Evolutionary conservation across 129 eudicot species (phyloP), one percentile per base, ranked within the genome.

Genomic region (Flaveria ramosissima): DNA sequence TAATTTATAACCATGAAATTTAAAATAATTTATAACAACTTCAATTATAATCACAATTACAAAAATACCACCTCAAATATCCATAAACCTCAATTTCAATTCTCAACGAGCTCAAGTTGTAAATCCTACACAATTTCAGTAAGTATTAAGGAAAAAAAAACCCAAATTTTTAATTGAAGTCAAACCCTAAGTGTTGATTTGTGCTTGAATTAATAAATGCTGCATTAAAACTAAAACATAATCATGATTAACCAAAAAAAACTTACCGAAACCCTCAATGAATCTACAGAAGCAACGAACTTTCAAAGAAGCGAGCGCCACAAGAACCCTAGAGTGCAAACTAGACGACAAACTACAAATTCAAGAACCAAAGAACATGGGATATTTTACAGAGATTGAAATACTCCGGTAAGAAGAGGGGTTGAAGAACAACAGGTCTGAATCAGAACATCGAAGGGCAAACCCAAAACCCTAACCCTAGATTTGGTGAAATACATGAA

Each of bases 391-490:
- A 50, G 21, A 41, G 51, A 70, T 27, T 67, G 26, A 17, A 23
- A 42, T 47, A 68, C 1, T 26, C 17, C 21, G n/a, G 59, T 51
- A 3, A 66, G 4, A 8, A 11, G 24, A 61, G 6, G 32, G 76
- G 74, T 78, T 72, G 32, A 60, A 42, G 24, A n/a, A 30, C 8
- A 17, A 61, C 15, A 71, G 15, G 63, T 7, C 70, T 59, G 36
- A 78, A 78, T 59, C 70, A 32, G 32, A 24, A 50, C 13, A 72
- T 50, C 66, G 19, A 76, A 43, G 71, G 9, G 24, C 60, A 3
- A 32, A 36, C 41, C 41, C 41, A 6, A 83, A 85, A 74, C 80
- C 82, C 82, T 68, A 85, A 88, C 82, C 89, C 88, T 88, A 83
- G 70, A 30, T 53, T 83, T 9, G 42, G 41, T 55, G 23, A 21